A percentile compares a stretch with the other conserved stretches of the same genome.
Evolutionary conservation across 1,284 basidiomycete species (phyloP).

Genomic region (Hymenochaete sp.): DNA sequence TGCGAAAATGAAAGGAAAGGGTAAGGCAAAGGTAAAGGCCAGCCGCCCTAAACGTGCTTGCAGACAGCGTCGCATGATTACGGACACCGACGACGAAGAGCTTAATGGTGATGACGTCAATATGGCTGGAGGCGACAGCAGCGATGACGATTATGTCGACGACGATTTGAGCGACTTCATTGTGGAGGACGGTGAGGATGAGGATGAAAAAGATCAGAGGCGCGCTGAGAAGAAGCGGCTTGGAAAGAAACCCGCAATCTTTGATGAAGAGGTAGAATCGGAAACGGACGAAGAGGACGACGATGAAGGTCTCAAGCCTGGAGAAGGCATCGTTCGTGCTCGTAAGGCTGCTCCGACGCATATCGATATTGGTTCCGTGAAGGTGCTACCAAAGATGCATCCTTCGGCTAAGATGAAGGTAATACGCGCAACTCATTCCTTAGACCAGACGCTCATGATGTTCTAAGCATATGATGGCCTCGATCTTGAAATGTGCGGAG

Average conservation of each 20-base stretch:
- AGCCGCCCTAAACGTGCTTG: too few species aligned
- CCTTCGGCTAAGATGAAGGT: constrained; percentile 63
- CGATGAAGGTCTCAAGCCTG: constrained; percentile 23
- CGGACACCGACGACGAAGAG: constrained; percentile 22
- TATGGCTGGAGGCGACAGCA: not conserved
- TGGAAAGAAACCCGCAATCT: constrained; percentile 21
- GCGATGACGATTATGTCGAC: not conserved
- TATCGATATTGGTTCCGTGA: constrained; percentile 24
- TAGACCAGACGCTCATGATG: constrained; percentile 3
- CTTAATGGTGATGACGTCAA: constrained; percentile 23
- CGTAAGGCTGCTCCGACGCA: constrained; percentile 23
- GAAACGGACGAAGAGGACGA: constrained; percentile 29
- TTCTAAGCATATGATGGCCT: constrained; percentile 46
- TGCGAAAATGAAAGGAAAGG: too few species aligned
- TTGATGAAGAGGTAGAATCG: constrained; percentile 37
- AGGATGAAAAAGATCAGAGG: constrained; percentile 52
- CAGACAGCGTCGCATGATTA: too few species aligned
- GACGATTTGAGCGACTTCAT: not conserved
- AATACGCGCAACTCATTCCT: constrained; percentile 17
- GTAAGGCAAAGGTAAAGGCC: too few species aligned
- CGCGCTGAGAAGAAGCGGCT: constrained; percentile 31
- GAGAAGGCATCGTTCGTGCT: constrained; percentile 37
- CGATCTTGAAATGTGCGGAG: constrained; percentile 31
- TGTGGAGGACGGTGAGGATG: constrained; percentile 35
- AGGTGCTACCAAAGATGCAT: constrained; percentile 40